A percentile compares a stretch with the other conserved stretches of the same genome.
These are phyloP conservation scores for Scheffersomyces lignosus DNA, from an alignment of 805 yeast genomes.

Conservation along the genomic window DNA sequence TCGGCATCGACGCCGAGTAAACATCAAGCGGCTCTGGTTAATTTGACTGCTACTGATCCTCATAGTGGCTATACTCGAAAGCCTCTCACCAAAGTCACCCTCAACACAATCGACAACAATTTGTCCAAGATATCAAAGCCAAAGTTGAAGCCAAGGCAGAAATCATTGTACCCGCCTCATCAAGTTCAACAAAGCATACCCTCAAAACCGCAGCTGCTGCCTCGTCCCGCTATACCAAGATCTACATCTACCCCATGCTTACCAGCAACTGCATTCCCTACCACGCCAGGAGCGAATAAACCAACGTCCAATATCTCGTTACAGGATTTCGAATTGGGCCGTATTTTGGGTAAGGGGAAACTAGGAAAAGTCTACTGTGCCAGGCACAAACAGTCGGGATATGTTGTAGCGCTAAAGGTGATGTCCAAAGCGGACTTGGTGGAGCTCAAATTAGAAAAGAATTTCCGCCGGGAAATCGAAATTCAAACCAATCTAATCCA, in stretches of 20 bases:
- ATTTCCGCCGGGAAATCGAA: conserved; percentile 87
- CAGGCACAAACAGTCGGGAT: conserved; percentile 70
- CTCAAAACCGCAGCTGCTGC: conserved; percentile 1
- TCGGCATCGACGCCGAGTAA: background rate
- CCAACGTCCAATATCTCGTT: conserved; percentile 23
- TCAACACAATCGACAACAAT: conserved; percentile 11
- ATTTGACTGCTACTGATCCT: background rate
- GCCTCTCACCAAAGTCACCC: conserved; percentile 14
- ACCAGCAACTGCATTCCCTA: conserved; percentile 2
- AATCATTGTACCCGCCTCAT: background rate
- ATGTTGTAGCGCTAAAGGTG: conserved; percentile 84
- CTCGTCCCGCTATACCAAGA: conserved; percentile 1
- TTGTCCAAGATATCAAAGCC: background rate
- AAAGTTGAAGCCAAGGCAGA: background rate
- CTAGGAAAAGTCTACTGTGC: conserved; percentile 93
- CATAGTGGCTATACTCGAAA: conserved; percentile 3
- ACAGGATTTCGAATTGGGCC: conserved; percentile 82
- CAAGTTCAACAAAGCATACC: background rate
- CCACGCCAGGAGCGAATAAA: background rate
- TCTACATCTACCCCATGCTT: background rate
- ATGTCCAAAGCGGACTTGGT: conserved; percentile 83
- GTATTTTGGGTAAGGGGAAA: conserved; percentile 87
- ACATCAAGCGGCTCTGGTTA: conserved; percentile 1
- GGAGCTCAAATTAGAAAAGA: conserved; percentile 75
- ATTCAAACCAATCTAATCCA: conserved; percentile 81